Evolutionary conservation across 345 rosid species (phyloP).

Genomic region (Anacardium occidentale): DNA sequence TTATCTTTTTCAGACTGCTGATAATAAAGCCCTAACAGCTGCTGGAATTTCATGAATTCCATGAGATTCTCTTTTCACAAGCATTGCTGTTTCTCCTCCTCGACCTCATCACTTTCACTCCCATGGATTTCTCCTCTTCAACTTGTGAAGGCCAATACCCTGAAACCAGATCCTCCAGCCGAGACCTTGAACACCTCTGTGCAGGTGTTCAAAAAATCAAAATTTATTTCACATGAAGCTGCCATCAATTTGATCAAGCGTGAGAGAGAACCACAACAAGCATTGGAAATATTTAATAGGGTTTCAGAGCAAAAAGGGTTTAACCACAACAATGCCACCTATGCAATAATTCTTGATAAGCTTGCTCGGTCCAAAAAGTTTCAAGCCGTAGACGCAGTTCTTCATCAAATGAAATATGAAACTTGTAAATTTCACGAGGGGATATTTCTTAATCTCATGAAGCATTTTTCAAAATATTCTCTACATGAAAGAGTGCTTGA

Average conservation of each 20-base stretch:
- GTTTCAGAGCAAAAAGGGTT: constrained; percentile 70
- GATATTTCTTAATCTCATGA: constrained; percentile 73
- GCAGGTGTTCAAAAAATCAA: constrained; percentile 37
- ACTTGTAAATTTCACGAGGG: constrained; percentile 82
- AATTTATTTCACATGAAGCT: constrained; percentile 59
- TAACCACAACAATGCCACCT: constrained; percentile 79
- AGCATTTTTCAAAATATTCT: constrained; percentile 53
- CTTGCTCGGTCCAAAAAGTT: constrained; percentile 70
- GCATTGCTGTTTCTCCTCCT: constrained; percentile 24
- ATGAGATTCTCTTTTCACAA: constrained; percentile 15
- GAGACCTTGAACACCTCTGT: constrained; percentile 25
- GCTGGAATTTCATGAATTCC: constrained; percentile 10
- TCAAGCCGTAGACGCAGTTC: constrained; percentile 68
- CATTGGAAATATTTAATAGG: constrained; percentile 68
- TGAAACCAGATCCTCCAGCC: constrained; percentile 36
- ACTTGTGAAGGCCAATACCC: constrained; percentile 16
- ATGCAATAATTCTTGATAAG: constrained; percentile 60
- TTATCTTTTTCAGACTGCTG: neutral
- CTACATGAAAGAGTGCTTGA: constrained; percentile 60
- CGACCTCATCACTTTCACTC: constrained; percentile 33
- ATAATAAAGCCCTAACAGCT: neutral
- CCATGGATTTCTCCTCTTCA: constrained; percentile 71
- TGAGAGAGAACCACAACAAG: constrained; percentile 71
- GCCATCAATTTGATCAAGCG: constrained; percentile 64
- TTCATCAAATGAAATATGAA: constrained; percentile 75